Conservation (phyloP, 2,329 filamentous ascomycete genomes). For the Aspergillus uvarum region DNA sequence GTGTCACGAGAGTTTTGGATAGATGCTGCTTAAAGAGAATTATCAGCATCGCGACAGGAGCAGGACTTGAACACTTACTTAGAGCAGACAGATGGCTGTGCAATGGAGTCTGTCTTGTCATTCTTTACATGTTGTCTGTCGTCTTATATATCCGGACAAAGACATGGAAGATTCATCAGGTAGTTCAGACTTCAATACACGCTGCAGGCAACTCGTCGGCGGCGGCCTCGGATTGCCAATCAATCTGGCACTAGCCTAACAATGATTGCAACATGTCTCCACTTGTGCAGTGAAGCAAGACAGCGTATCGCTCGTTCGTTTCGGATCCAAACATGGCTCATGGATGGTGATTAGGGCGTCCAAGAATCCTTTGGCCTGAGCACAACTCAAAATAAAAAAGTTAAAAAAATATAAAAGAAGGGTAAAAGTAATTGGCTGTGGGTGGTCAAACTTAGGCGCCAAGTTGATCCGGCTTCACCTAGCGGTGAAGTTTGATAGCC, state of each 20-base stretch:
- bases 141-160: neutral
- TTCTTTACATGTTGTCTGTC: neutral
- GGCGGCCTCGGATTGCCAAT: too few relatives aligned
- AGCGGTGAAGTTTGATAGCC: too few relatives aligned
- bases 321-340: slow-evolving; percentile 2
- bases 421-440: too few relatives aligned
- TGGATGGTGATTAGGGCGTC: neutral
- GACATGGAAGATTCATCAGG: neutral
- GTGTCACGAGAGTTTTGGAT: neutral
- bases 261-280: slow-evolving; percentile 1
- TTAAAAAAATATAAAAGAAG: too few relatives aligned
- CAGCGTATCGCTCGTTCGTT: neutral
- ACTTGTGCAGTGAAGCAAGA: neutral
- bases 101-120: slow-evolving; percentile 1
- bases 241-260: too few relatives aligned
- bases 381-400: too few relatives aligned
- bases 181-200: too few relatives aligned
- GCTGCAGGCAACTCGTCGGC: too few relatives aligned
- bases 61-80: slow-evolving; percentile 6
- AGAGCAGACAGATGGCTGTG: slow-evolving; percentile 3
- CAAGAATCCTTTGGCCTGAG: too few relatives aligned
- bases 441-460: too few relatives aligned
- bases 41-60: slow-evolving; percentile 4
- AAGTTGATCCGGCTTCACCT: too few relatives aligned
- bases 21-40: slow-evolving; percentile 1